Evolutionary conservation across 2,329 filamentous ascomycete species (phyloP), one percentile per base, ranked within the genome.

Genomic region (Xylaria sp.): DNA sequence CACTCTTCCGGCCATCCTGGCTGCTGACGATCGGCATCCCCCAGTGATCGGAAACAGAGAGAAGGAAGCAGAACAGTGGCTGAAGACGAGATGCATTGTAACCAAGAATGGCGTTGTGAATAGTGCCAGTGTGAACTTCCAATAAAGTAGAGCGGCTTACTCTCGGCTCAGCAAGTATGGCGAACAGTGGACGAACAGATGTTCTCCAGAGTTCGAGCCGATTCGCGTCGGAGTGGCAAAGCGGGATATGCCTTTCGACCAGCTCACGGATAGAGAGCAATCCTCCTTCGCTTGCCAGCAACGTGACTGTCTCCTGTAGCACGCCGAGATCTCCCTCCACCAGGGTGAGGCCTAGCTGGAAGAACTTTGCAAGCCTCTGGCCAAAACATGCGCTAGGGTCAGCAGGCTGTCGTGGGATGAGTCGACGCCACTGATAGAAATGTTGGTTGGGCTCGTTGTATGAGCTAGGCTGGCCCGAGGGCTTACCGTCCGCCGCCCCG

Each of bases 81-180:
- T 57, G 49, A 41, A 67, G 54, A 7, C 60, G 54, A 38, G 31
- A n/a, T 6, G 51, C 63, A 33, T 63, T 58, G 21, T 49, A 29
- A 2, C 65, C 65, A 10, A 62, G 33, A 11, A 63, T 29, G 3
- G 58, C 60, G 41, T 58, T 63, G 38, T 65, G 62, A 27, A 67
- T 63, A 2, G 52, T 57, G 17, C 51, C 60, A 17, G 29, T 49
- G n/a, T 59, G 49, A 4, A 49, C 43, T 33, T 67, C 65, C 2
- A 67, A 37, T 7, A 67, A 58, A 7, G 33, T 54, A 8, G 65
- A 67, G 13, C 40, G 54, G 25, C 29, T 37, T 17, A 67, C 63
- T 43, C 53, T 58, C n/a, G 55, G 44, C 21, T 67, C 62, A 2
- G 58, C 63, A n/a, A 67, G 52, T 3, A 63, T 58, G 9, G 25